Conservation (phyloP, 2,329 filamentous ascomycete genomes). For the Talaromyces amestolkiae region DNA sequence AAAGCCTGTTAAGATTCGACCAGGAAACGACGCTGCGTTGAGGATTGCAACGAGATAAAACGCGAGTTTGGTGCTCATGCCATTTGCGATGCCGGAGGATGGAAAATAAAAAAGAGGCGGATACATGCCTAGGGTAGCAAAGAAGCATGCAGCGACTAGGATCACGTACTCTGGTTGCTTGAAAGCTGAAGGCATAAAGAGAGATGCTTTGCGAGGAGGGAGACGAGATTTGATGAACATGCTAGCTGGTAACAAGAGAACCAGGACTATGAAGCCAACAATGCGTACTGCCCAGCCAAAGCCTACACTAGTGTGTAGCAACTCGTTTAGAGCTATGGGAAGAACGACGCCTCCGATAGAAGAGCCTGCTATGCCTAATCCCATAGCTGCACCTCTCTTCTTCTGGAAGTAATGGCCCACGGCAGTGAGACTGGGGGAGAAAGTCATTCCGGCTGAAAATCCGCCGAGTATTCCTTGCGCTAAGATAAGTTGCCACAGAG, state of each 20-base stretch:
- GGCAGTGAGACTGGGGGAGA: constrained; percentile 30
- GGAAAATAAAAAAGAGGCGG: constrained; percentile 34
- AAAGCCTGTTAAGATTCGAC: constrained; percentile 33
- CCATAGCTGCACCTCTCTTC: constrained; percentile 53
- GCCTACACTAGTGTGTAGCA: constrained; percentile 52
- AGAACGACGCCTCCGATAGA: constrained; percentile 9
- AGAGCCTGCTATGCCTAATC: constrained; percentile 52
- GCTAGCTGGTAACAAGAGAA: constrained; percentile 39
- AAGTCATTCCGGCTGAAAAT: not conserved
- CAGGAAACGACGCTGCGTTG: constrained; percentile 34
- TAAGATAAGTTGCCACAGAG: constrained; percentile 41
- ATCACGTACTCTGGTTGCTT: constrained; percentile 25
- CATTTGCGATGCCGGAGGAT: constrained; percentile 25
- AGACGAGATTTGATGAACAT: constrained; percentile 26
- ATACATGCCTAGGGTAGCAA: constrained; percentile 30
- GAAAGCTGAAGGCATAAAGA: constrained; percentile 24
- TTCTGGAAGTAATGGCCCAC: constrained; percentile 54
- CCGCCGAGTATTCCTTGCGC: constrained; percentile 37
- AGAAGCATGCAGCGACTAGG: constrained; percentile 23
- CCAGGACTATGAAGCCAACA: constrained; percentile 42
- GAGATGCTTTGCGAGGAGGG: constrained; percentile 32
- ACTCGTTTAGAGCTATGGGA: not conserved
- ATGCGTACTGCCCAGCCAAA: constrained; percentile 63
- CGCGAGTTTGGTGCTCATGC: constrained; percentile 25
- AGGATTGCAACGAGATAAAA: constrained; percentile 32